Evolutionary conservation across 2,329 filamentous ascomycete genomes (phyloP).

Genomic region (Xylariaceae sp.): DNA sequence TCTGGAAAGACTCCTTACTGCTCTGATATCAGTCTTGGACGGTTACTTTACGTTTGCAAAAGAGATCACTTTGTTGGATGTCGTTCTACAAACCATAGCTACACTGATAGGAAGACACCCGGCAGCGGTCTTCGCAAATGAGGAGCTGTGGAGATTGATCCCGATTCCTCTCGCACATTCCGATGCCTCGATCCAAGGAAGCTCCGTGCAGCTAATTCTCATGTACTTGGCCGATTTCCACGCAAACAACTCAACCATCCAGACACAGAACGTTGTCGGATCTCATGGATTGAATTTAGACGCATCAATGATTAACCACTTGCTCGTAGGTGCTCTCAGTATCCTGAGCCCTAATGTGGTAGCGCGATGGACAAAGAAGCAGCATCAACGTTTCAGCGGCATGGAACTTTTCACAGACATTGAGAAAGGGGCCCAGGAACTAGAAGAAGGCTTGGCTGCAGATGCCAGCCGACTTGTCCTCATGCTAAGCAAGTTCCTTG

Average conservation of each 20-base stretch:
- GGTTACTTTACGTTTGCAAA: constrained; percentile 49
- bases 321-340: constrained; percentile 36
- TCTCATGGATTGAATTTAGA: constrained; percentile 67
- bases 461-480: constrained; percentile 78
- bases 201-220: constrained; percentile 68
- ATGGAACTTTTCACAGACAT: constrained; percentile 3
- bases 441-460: constrained; percentile 71
- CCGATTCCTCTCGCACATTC: constrained; percentile 67
- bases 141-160: constrained; percentile 67
- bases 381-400: constrained; percentile 18
- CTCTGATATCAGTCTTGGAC: constrained; percentile 49
- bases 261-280: constrained; percentile 59
- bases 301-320: constrained; percentile 59
- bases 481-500: constrained; percentile 66
- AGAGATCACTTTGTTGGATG: constrained; percentile 71
- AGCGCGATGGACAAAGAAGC: constrained; percentile 27
- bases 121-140: constrained; percentile 57
- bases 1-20: constrained; percentile 57
- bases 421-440: constrained; percentile 14
- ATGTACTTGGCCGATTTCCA: constrained; percentile 79
- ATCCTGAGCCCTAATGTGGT: constrained; percentile 37
- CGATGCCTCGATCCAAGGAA: constrained; percentile 71
- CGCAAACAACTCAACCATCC: constrained; percentile 52
- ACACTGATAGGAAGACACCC: constrained; percentile 67
- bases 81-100: constrained; percentile 64